Evolutionary conservation across 2,329 filamentous ascomycete species (phyloP).

Genomic region (Akanthomyces uredinophilus): DNA sequence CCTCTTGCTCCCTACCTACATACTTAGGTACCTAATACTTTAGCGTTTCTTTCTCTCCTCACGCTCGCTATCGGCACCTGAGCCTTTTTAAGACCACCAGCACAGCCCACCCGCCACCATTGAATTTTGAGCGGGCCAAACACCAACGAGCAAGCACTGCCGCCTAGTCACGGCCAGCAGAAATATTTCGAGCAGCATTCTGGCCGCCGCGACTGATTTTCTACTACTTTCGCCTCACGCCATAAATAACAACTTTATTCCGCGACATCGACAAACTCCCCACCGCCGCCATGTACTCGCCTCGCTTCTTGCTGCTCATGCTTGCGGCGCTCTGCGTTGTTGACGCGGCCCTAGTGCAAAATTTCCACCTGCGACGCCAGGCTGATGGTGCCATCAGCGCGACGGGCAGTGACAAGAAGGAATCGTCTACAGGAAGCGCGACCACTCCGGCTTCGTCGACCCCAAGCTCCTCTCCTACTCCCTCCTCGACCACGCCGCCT

Average conservation of each 20-base stretch:
- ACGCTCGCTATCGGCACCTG: no score
- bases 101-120: neutral
- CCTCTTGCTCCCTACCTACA: neutral
- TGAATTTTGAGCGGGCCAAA: conserved; percentile 2
- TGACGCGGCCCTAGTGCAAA: conserved; percentile 35
- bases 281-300: conserved; percentile 35
- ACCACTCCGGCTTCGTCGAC: neutral
- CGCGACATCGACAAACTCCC: neutral
- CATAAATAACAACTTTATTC: neutral
- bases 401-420: conserved; percentile 12
- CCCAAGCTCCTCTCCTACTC: neutral
- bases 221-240: neutral
- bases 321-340: conserved; percentile 44
- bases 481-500: neutral
- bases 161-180: neutral
- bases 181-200: neutral
- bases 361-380: conserved; percentile 19
- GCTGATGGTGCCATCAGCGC: conserved; percentile 16
- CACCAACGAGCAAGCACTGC: neutral
- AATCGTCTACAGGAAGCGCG: neutral
- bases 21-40: no score
- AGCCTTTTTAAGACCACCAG: neutral
- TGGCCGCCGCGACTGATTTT: neutral
- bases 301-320: conserved; percentile 42
- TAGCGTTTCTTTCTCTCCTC: neutral